Evolutionary conservation across 2,329 filamentous ascomycete species (phyloP).

Genomic region (Cadophora malorum): DNA sequence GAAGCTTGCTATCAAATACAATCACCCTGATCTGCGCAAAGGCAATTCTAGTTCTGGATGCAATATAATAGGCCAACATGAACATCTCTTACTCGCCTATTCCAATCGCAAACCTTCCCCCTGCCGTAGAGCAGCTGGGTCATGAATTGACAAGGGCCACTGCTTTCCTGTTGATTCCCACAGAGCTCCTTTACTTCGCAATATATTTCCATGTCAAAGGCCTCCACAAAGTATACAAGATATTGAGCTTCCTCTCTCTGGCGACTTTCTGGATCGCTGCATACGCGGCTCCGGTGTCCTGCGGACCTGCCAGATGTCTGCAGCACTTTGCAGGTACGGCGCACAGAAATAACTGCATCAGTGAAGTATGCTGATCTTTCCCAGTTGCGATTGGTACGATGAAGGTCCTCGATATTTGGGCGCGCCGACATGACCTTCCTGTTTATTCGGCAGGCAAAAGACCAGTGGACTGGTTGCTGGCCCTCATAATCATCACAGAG

Average conservation of each 20-base stretch:
- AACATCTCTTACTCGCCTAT: constrained; percentile 38
- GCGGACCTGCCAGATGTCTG: constrained; percentile 43
- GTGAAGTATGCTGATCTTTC: constrained; percentile 28
- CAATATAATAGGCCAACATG: constrained; percentile 33
- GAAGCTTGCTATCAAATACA: not conserved
- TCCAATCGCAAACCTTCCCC: constrained; percentile 32
- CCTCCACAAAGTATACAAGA: constrained; percentile 35
- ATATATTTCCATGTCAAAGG: constrained; percentile 44
- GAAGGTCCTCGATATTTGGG: constrained; percentile 51
- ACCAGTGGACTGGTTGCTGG: constrained; percentile 43
- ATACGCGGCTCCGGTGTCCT: constrained; percentile 44
- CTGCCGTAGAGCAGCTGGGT: constrained; percentile 36
- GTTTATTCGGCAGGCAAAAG: constrained; percentile 42
- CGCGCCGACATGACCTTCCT: constrained; percentile 45
- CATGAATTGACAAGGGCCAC: constrained; percentile 40
- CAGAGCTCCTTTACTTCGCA: constrained; percentile 44
- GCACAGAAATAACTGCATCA: not conserved
- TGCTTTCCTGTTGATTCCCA: constrained; percentile 41
- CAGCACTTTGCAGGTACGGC: constrained; percentile 47
- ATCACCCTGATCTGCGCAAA: not conserved
- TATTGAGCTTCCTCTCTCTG: constrained; percentile 38
- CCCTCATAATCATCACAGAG: constrained; percentile 49
- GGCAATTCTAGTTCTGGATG: not conserved
- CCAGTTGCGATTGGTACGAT: constrained; percentile 48
- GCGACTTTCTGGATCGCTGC: constrained; percentile 40